A percentile compares a stretch with the other conserved stretches of the same genome.
phyloP scores from a whole-genome alignment of 768 basidiomycete species.

The Amanita rimosa region DNA sequence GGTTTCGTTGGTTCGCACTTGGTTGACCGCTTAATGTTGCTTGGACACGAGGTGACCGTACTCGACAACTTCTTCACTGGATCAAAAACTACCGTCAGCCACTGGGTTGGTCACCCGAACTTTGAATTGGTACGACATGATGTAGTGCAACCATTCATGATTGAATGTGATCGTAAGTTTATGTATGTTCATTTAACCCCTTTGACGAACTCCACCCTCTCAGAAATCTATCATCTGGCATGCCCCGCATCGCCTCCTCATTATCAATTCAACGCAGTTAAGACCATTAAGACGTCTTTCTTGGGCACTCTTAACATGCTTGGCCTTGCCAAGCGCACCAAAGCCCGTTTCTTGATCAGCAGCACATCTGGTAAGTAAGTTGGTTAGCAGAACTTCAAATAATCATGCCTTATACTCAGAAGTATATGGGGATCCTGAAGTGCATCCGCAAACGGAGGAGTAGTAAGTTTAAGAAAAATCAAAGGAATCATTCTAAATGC shows the following conservation, averaged over 20 bases:
- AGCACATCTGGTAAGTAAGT: constrained; percentile 75
- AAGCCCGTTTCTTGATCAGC: constrained; percentile 92
- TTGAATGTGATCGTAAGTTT: constrained; percentile 90
- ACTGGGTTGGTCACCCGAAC: constrained; percentile 97
- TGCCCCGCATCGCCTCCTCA: constrained; percentile 97
- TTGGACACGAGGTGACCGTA: constrained; percentile 96
- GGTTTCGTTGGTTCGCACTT: constrained; percentile 99
- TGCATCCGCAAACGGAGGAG: constrained; percentile 93
- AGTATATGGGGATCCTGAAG: constrained; percentile 97
- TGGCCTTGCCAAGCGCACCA: constrained; percentile 92
- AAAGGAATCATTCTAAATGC: constrained; percentile 10
- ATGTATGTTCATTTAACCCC: constrained; percentile 3
- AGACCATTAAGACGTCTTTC: constrained; percentile 98
- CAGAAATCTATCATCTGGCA: constrained; percentile 97
- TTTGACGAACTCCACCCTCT: constrained; percentile 9
- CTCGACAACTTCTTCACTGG: constrained; percentile 99
- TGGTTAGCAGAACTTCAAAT: constrained; percentile 4
- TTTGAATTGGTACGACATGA: constrained; percentile 98
- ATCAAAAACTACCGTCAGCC: constrained; percentile 90
- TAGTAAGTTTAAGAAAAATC: constrained; percentile 46
- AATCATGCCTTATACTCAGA: constrained; percentile 33
- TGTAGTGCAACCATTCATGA: constrained; percentile 95
- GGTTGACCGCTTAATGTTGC: constrained; percentile 93
- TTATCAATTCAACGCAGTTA: constrained; percentile 96
- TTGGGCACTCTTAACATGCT: constrained; percentile 99